phyloP scores from a whole-genome alignment of 176 grass and related monocot genomes.

The Raddia guianensis region DNA sequence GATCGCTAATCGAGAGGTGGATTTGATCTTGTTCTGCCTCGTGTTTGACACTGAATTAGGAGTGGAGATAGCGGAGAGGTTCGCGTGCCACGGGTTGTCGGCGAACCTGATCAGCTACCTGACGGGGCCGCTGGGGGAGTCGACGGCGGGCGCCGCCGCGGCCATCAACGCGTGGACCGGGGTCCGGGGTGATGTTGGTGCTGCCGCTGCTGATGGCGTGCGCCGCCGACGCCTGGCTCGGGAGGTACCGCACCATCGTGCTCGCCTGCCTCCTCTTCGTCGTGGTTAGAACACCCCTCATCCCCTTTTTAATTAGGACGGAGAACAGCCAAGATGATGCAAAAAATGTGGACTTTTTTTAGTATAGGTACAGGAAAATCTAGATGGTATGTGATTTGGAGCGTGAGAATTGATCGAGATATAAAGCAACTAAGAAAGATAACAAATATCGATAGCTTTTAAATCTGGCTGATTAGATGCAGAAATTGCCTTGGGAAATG shows the following conservation, averaged over 20 bases:
- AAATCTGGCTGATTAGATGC: too few species aligned
- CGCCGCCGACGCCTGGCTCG: slow-evolving; percentile 52
- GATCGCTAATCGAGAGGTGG: background rate
- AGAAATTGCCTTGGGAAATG: too few species aligned
- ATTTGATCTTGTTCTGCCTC: too few species aligned
- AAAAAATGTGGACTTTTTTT: too few species aligned
- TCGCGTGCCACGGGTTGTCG: slow-evolving; percentile 51
- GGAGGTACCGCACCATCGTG: slow-evolving; percentile 51
- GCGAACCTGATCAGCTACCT: slow-evolving; percentile 62
- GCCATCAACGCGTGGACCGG: slow-evolving; percentile 60
- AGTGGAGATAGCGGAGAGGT: slow-evolving; percentile 59
- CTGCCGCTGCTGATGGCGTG: slow-evolving; percentile 55
- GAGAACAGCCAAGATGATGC: too few species aligned
- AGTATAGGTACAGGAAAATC: too few species aligned
- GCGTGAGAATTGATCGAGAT: too few species aligned
- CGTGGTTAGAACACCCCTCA: background rate
- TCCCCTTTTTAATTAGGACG: too few species aligned
- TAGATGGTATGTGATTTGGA: too few species aligned
- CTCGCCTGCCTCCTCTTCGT: slow-evolving; percentile 47
- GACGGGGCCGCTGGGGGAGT: slow-evolving; percentile 53
- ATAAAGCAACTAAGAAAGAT: too few species aligned
- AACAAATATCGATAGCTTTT: too few species aligned
- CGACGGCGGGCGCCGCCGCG: slow-evolving; percentile 45
- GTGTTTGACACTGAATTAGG: slow-evolving; percentile 32
- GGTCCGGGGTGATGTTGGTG: slow-evolving; percentile 45